A percentile compares a stretch with the other conserved stretches of the same genome.
Evolutionary conservation across 2,329 filamentous ascomycete genomes (phyloP).

Genomic region (Botryotinia calthae): DNA sequence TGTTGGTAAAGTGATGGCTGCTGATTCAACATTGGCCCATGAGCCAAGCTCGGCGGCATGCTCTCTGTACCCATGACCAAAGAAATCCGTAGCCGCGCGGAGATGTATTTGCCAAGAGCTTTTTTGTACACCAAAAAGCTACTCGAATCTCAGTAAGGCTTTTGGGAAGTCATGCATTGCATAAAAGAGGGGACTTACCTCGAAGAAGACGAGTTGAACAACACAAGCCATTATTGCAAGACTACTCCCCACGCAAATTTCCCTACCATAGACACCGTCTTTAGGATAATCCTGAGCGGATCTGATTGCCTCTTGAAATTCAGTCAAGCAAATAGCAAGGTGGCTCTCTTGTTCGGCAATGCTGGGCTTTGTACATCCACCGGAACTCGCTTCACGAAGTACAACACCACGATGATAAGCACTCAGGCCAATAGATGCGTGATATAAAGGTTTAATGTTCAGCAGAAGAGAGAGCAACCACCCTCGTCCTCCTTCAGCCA

Average conservation of each 20-base stretch:
- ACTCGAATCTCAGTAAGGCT: conserved; percentile 28
- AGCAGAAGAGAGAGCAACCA: conserved; percentile 56
- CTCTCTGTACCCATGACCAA: conserved; percentile 19
- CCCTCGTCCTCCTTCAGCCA: conserved; percentile 55
- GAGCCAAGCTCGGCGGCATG: conserved; percentile 18
- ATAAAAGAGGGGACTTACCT: conserved; percentile 35
- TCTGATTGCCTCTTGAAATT: conserved; percentile 30
- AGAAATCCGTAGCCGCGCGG: conserved; percentile 30
- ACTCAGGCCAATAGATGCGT: conserved; percentile 55
- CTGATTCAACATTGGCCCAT: background rate
- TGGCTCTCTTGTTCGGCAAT: conserved; percentile 34
- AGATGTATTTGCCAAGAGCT: conserved; percentile 33
- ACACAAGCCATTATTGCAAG: conserved; percentile 49
- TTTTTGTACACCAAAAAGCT: conserved; percentile 45
- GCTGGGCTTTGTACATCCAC: conserved; percentile 18
- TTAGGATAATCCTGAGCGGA: conserved; percentile 31
- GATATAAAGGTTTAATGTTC: conserved; percentile 56
- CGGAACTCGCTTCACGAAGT: conserved; percentile 33
- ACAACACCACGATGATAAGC: conserved; percentile 46
- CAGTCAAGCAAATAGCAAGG: conserved; percentile 28
- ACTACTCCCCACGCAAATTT: conserved; percentile 24
- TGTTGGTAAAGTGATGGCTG: background rate
- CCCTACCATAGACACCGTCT: background rate
- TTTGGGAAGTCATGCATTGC: conserved; percentile 36
- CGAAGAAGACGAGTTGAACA: conserved; percentile 54